Evolutionary conservation across 257 asterid species (phyloP).

Genomic region (Coffea eugenioides): DNA sequence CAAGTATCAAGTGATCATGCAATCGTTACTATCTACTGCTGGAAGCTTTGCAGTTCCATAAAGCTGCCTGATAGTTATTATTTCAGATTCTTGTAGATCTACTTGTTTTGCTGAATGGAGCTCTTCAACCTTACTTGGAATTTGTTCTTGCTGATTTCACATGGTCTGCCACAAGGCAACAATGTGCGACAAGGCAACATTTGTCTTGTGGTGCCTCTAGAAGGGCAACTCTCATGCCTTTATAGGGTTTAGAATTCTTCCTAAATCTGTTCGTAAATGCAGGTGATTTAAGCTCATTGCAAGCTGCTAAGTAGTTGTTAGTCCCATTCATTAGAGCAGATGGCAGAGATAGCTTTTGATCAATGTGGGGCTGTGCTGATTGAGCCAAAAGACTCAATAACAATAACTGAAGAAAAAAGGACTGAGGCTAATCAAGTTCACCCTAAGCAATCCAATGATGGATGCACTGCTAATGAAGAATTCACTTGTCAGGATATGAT

Average conservation of each 20-base stretch:
- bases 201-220: conserved; percentile 60
- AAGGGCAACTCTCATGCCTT: conserved; percentile 56
- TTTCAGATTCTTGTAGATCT: conserved; percentile 44
- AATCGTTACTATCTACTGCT: conserved; percentile 46
- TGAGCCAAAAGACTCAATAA: conserved; percentile 29
- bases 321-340: conserved; percentile 29
- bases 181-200: conserved; percentile 53
- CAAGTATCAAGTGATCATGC: conserved; percentile 39
- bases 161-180: conserved; percentile 45
- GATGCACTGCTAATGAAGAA: conserved; percentile 21
- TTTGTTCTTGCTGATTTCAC: conserved; percentile 63
- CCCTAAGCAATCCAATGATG: conserved; percentile 31
- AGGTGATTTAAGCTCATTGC: conserved; percentile 47
- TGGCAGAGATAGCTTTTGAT: conserved; percentile 55
- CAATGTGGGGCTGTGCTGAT: conserved; percentile 29
- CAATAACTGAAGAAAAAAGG: conserved; percentile 24
- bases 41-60: conserved; percentile 57
- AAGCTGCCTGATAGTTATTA: conserved; percentile 49
- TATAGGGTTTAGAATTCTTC: conserved; percentile 47
- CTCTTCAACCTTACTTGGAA: conserved; percentile 61
- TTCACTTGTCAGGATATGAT: conserved; percentile 20
- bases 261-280: conserved; percentile 64
- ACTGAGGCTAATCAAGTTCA: conserved; percentile 23
- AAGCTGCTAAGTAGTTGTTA: conserved; percentile 39
- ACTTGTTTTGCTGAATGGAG: conserved; percentile 69